phyloP scores from a whole-genome alignment of 768 basidiomycete species.

The Pleurotus tuoliensis region DNA sequence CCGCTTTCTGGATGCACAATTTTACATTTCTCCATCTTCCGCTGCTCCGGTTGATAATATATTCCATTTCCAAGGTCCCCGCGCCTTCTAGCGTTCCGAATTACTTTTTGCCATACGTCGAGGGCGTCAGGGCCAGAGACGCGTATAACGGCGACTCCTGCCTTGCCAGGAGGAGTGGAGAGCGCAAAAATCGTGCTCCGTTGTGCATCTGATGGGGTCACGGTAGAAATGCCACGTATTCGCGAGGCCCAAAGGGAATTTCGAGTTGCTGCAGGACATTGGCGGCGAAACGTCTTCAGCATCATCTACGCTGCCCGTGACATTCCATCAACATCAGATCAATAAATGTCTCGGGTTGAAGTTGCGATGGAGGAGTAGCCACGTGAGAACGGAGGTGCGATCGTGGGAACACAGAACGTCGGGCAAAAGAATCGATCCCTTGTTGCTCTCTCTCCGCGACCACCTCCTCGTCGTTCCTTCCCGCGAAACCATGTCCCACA shows the following conservation, averaged over 20 bases:
- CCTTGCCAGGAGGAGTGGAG: constrained; percentile 83
- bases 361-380: not conserved
- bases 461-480: not conserved
- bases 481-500: not conserved
- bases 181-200: constrained; percentile 81
- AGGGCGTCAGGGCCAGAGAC: constrained; percentile 76
- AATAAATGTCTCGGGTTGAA: not conserved
- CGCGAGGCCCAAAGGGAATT: too few relatives aligned
- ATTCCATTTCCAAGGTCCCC: constrained; percentile 9
- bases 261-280: too few relatives aligned
- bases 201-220: constrained; percentile 45
- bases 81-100: constrained; percentile 28
- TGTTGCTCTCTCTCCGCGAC: not conserved
- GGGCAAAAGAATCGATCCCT: not conserved
- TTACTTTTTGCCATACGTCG: constrained; percentile 58
- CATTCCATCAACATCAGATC: not conserved
- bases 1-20: constrained; percentile 59
- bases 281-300: too few relatives aligned
- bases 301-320: too few relatives aligned
- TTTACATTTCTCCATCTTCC: constrained; percentile 68
- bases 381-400: not conserved
- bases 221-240: too few relatives aligned
- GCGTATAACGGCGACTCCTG: constrained; percentile 77
- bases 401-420: not conserved
- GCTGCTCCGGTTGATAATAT: constrained; percentile 41